Base-by-base conservation (phyloP, 1,139 yeast genomes). In the Candida mesenterica region DNA sequence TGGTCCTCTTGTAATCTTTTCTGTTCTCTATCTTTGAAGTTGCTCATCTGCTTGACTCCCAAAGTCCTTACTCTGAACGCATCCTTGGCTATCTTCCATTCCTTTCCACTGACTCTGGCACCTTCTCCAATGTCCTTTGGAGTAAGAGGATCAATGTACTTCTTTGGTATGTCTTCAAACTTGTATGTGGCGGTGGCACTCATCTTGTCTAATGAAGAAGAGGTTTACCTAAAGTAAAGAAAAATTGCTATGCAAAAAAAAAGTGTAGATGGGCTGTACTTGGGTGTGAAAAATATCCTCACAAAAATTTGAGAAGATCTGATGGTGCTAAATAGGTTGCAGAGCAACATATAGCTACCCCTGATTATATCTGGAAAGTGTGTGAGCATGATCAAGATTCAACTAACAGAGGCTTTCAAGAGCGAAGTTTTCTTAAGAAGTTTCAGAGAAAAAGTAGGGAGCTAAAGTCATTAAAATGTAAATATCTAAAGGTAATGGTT, bases 1-100 rank as follows among this genome's bases (percentile, higher is more conserved):
- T 68, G 72, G 22, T 67, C 59, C 38, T 72, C 72, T 41, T 67
- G 62, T 30, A 63, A 50, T 47, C 52, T 59, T 45, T 67, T 62
- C 33, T 59, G 57, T 42, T 64, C 66, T 43, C 75, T 57, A 34
- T 53, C 55, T 38, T 60, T 43, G 43, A 47, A 55, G 8, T 46
- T 42, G 19, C 41, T 38, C 32, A 37, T 30, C 32, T 43, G 43
- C 23, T 33, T 37, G 7, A 49, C 50, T 4, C 52, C 48, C 15
- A 49, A 43, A n/a, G 50, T 42, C 33, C 41, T 53, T 27, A 55
- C 53, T 31, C 61, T 43, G 39, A 53, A 55, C 2, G 61, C 60
- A 33, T 52, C 57, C 33, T 56, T 56, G 38, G 52, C 48, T 27
- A 55, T 48, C 41, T 56, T 56, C 57, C 56, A 56, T 30, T 56